Base-by-base conservation (phyloP, 192 early-diverging fungal genomes). In the Geranomyces michiganensis region DNA sequence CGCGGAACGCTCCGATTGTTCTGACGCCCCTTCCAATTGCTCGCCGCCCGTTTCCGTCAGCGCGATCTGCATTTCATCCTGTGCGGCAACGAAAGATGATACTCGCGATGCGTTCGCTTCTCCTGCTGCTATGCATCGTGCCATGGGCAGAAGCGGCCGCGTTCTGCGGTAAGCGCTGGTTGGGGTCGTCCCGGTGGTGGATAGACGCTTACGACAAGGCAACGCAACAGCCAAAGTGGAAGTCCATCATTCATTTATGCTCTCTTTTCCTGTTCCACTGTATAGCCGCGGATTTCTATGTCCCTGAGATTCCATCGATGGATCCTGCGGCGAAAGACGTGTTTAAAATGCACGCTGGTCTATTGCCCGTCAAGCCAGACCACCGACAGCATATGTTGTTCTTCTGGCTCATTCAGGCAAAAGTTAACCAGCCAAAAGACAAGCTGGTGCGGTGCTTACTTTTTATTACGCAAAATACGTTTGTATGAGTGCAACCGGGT, bases 271-370 rank as follows among this genome's bases (percentile, higher is more conserved):
- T n/a, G n/a, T 47, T 47, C 46, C 46, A 47, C 10, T 14, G 10
- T 4, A 26, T 41, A 76, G 75, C 74, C 12, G 75, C 72, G 43
- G 78, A 80, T 47, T 82, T 67, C 58, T 77, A 75, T 49, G 76
- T 82, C 5, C 47, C 46, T 12, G 67, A 61, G 3, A 26, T 83
- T 30, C 82, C 82, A 6, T 67, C 70, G 17, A 31, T 80, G 32
- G 43, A 43, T n/a, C 41, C 60, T 3, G 31, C 24, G 12, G 76
- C 41, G n/a, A 48, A 62, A 14, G 69, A 72, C n/a, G 32, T 21
- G 13, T 76, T 74, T 31, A 69, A 29, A 30, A 83, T 83, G 78
- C 78, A 83, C 48, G 73, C 82, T 13, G 82, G 78, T 80, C 56
- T 10, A 60, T 61, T 17, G 10, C 24, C 64, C 71, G 21, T 62